Evolutionary conservation across 2,329 filamentous ascomycete species (phyloP).

Genomic region (Cercospora sp.): DNA sequence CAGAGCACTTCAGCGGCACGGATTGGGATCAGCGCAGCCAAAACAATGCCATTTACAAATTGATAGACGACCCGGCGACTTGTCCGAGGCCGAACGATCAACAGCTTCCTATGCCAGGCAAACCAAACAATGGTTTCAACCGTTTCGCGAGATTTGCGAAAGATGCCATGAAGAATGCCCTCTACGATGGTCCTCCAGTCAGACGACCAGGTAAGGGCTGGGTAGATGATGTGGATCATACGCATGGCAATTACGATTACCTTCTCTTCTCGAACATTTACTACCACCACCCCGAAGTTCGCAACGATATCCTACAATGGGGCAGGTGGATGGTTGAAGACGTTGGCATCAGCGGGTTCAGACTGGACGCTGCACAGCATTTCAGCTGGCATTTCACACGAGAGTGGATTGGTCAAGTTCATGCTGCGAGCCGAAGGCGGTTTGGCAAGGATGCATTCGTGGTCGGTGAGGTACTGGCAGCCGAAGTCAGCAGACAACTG

Average conservation of each 20-base stretch:
- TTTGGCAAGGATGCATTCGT: constrained; percentile 58
- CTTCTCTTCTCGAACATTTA: constrained; percentile 73
- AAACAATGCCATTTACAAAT: constrained; percentile 64
- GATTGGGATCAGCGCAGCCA: constrained; percentile 62
- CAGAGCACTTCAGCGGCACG: constrained; percentile 67
- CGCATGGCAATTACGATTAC: constrained; percentile 67
- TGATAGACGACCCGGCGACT: constrained; percentile 49
- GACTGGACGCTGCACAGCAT: constrained; percentile 72
- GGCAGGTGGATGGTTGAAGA: constrained; percentile 65
- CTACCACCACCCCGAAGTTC: constrained; percentile 63
- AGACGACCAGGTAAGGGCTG: constrained; percentile 57
- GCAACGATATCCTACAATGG: constrained; percentile 65
- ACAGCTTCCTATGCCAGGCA: constrained; percentile 23
- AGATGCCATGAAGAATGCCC: constrained; percentile 18
- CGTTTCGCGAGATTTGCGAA: constrained; percentile 30
- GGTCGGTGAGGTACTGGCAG: constrained; percentile 70
- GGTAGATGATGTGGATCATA: constrained; percentile 61
- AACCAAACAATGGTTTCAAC: constrained; percentile 23
- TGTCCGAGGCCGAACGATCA: constrained; percentile 31
- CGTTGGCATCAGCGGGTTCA: constrained; percentile 63
- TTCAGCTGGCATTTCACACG: constrained; percentile 66
- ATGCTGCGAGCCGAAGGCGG: constrained; percentile 43
- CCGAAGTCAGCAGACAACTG: constrained; percentile 56
- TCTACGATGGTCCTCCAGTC: constrained; percentile 6
- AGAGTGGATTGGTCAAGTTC: constrained; percentile 62